Evolutionary conservation across 441 rosid genomes (phyloP), one percentile per base, ranked within the genome.

Genomic region (Manihot esculenta): DNA sequence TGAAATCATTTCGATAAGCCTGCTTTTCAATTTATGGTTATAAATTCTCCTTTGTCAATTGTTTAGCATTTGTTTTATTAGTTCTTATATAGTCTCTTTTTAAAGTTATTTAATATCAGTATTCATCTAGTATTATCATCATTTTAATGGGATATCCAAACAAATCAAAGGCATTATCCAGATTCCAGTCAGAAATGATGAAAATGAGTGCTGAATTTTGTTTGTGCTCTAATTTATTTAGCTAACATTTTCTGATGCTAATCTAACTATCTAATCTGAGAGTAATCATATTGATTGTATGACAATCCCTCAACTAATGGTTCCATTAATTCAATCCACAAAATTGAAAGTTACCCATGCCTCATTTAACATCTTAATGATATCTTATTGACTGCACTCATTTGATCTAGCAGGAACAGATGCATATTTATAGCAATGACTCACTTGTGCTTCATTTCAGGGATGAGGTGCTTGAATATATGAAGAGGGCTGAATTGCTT

Each of bases 401-500:
- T 21, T 54, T 38, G 42, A 38, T 38, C 33, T 10, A 18, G 24
- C 27, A 10, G 48, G 24, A 35, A 61, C 20, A 61, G 1, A 9
- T 61, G 48, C 38, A 44, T 5, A 23, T 42, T 33, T 12, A 41
- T 62, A 21, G 18, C 2, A 49, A 1, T 10, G 17, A 30, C 3
- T 51, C 51, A n/a, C 1, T 10, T 5, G 0, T 30, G 24, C 21
- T 48, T 27, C 11, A 3, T 63, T 61, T 2, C 38, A 80, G 84
- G 70, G 75, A 77, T 53, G 58, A 65, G 44, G 74, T 68, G 38
- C 23, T 74, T 33, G 81, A 75, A 3, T 80, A 77, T 71, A 72
- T 77, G 77, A 77, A 74, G 64, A 72, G 53, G 10, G 66, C 75
- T 7, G 79, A 74, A 61, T 9, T 44, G 23, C 44, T 80, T 3